phyloP scores from a whole-genome alignment of 208 protist genomes.

The Wallacemonas sp. region DNA sequence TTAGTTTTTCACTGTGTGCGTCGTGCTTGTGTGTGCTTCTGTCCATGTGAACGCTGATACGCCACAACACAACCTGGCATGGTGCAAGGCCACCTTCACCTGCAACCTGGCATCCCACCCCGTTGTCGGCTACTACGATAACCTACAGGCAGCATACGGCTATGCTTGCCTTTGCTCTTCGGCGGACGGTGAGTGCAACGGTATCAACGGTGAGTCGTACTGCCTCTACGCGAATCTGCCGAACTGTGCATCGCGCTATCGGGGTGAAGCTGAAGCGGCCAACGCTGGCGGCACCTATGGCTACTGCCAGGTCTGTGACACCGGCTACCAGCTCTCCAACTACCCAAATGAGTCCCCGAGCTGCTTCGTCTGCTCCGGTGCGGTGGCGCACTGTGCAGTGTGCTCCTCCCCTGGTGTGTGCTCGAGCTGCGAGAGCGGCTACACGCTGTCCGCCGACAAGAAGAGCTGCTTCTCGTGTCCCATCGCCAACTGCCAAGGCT shows the following conservation, averaged over 20 bases:
- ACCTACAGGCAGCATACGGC: neutral
- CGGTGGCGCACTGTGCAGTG: no score
- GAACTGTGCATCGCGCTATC: neutral
- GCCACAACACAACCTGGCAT: neutral
- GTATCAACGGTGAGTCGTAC: neutral
- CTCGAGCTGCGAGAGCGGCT: no score
- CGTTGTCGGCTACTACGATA: neutral
- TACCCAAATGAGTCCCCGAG: no score
- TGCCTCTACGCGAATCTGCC: neutral
- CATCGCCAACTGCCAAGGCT: no score
- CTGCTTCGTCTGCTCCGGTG: no score
- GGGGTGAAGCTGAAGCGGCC: neutral
- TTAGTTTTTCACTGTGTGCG: no score
- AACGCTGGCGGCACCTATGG: neutral
- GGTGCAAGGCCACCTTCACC: neutral
- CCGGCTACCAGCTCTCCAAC: neutral
- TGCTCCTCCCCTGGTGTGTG: no score
- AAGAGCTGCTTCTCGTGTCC: no score
- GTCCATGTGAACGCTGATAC: neutral
- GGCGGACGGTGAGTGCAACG: neutral
- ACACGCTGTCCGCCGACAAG: no score
- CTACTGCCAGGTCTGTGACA: neutral
- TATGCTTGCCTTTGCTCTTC: neutral
- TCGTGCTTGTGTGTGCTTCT: no score
- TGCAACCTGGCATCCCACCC: neutral